Conservation (phyloP, 805 yeast genomes). For the Metschnikowia kunwiensis region DNA sequence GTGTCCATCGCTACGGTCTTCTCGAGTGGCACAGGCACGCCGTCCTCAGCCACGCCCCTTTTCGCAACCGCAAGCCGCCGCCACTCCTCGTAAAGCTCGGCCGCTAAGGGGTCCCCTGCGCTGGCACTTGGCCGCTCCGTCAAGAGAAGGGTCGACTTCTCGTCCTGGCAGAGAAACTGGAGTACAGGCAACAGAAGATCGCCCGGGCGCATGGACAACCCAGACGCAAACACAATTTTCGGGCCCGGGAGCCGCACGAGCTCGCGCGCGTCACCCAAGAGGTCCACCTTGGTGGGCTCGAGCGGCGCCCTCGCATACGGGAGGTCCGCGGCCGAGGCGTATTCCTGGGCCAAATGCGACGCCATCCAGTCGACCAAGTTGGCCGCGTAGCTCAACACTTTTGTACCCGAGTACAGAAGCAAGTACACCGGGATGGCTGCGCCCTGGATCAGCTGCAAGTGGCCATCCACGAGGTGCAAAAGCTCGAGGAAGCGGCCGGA, state of each 20-base stretch:
- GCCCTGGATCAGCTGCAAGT: conserved; percentile 40
- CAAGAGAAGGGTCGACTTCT: conserved; percentile 65
- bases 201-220: conserved; percentile 62
- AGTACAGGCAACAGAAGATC: conserved; percentile 53
- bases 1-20: conserved; percentile 40
- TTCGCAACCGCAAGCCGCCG: conserved; percentile 34
- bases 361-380: conserved; percentile 97
- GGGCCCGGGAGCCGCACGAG: conserved; percentile 58
- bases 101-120: conserved; percentile 43
- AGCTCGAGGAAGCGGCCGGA: conserved; percentile 82
- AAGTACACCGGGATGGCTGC: conserved; percentile 69
- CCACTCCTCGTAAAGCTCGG: conserved; percentile 55
- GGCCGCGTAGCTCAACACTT: conserved; percentile 75
- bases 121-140: conserved; percentile 55
- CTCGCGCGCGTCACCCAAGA: conserved; percentile 54
- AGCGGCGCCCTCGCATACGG: conserved; percentile 59
- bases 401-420: conserved; percentile 74
- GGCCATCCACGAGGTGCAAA: conserved; percentile 67
- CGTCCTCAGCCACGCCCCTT: conserved; percentile 50
- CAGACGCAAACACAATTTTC: conserved; percentile 77
- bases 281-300: conserved; percentile 61
- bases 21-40: conserved; percentile 54
- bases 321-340: conserved; percentile 51
- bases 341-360: conserved; percentile 73
- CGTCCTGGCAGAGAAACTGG: conserved; percentile 56